A percentile compares a stretch with the other conserved stretches of the same genome.
Conservation (phyloP, 2,329 filamentous ascomycete species). For the Herpomyces periplanetae region DNA sequence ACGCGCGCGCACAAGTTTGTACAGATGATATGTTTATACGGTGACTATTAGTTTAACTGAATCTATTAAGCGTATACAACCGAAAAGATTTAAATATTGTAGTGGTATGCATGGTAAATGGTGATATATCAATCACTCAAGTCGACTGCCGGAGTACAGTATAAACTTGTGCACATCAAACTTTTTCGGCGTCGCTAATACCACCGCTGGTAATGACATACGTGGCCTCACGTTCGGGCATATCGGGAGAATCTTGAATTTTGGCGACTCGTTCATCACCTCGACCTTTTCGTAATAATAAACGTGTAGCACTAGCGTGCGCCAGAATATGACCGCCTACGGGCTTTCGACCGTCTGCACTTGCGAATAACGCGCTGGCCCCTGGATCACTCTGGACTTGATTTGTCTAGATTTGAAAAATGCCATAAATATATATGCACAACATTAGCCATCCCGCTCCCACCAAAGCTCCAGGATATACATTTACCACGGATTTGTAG, state of each 20-base stretch:
- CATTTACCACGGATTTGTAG: conserved; percentile 1
- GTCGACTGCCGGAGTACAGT: no score
- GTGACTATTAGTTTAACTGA: no score
- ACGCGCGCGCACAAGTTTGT: no score
- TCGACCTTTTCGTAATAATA: conserved; percentile 23
- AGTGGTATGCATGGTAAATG: no score
- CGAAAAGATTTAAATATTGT: no score
- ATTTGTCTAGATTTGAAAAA: conserved; percentile 14
- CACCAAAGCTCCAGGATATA: conserved; percentile 2
- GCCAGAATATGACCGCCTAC: conserved; percentile 25
- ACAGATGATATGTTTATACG: no score
- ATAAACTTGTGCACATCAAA: no score
- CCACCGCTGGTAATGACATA: conserved; percentile 29
- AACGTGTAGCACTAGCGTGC: conserved; percentile 23
- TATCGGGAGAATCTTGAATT: conserved; percentile 23
- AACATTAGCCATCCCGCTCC: neutral
- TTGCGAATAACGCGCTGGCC: conserved; percentile 22
- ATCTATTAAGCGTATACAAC: no score
- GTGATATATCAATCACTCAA: no score
- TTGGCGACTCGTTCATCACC: conserved; percentile 29
- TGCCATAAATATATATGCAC: neutral
- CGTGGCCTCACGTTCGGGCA: conserved; percentile 22
- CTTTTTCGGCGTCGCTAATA: no score
- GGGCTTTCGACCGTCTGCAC: conserved; percentile 24
- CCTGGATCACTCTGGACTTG: conserved; percentile 30